Conservation (phyloP, 441 rosid species). For the Codiaeum variegatum region DNA sequence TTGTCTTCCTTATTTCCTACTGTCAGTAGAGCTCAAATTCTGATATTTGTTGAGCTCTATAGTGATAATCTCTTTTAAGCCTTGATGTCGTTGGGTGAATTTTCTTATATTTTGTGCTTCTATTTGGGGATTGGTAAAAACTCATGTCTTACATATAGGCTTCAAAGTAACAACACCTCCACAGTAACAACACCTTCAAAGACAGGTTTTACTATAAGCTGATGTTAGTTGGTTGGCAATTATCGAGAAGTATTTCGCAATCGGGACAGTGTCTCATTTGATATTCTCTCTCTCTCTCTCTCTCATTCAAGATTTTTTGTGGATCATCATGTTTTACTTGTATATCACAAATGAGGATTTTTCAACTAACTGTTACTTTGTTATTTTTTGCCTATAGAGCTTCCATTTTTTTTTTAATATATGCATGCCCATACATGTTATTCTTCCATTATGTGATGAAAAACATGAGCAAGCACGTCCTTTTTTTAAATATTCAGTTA, state of each 20-base stretch:
- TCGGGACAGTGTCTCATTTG: neutral
- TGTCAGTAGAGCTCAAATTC: neutral
- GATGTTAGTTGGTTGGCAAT: neutral
- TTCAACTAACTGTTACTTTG: neutral
- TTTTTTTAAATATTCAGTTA: neutral
- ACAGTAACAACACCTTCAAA: neutral
- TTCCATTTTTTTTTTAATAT: neutral
- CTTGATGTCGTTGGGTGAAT: neutral
- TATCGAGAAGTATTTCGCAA: neutral
- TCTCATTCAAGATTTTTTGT: too few relatives aligned
- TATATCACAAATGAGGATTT: neutral
- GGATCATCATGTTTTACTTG: neutral
- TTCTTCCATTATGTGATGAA: neutral
- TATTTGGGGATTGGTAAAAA: neutral
- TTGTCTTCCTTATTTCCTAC: neutral
- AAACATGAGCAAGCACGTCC: neutral
- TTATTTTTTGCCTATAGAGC: neutral
- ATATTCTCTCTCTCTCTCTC: too few relatives aligned
- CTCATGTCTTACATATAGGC: neutral
- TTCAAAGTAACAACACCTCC: neutral
- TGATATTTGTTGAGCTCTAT: neutral
- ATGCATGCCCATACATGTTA: too few relatives aligned
- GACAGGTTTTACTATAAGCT: neutral
- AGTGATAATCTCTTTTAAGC: neutral
- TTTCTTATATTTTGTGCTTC: neutral